phyloP scores from a whole-genome alignment of 805 yeast species.

The Pichia thaimueangensis region DNA sequence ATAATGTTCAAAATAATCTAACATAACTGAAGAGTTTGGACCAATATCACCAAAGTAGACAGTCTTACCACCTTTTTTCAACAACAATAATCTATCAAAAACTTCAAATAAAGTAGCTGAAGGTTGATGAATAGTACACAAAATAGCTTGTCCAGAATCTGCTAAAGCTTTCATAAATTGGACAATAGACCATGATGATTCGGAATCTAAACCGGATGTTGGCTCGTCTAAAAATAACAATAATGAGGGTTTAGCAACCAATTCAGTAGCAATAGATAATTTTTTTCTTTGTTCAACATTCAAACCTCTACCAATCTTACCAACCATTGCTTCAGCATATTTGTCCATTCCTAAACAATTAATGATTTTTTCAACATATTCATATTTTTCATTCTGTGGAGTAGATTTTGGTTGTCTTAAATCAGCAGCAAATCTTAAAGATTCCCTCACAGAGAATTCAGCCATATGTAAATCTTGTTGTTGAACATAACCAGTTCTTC shows the following conservation, averaged over 20 bases:
- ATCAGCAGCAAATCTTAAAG: conserved; percentile 43
- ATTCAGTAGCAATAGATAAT: conserved; percentile 48
- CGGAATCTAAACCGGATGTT: conserved; percentile 53
- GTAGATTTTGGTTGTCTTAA: conserved; percentile 39
- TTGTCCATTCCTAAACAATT: conserved; percentile 35
- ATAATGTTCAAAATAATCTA: conserved; percentile 39
- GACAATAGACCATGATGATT: conserved; percentile 52
- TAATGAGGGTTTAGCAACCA: conserved; percentile 48
- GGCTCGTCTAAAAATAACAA: conserved; percentile 54
- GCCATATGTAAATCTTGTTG: conserved; percentile 50
- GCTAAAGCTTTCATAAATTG: conserved; percentile 44
- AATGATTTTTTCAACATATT: conserved; percentile 38
- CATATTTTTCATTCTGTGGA: conserved; percentile 34
- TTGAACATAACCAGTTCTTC: conserved; percentile 51
- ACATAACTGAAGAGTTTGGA: conserved; percentile 37
- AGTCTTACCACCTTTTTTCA: conserved; percentile 47
- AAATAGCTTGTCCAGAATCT: conserved; percentile 46
- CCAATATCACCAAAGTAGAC: conserved; percentile 52
- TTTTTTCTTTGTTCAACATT: conserved; percentile 50
- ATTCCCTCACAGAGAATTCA: conserved; percentile 47
- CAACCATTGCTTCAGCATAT: conserved; percentile 47
- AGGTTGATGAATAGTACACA: conserved; percentile 51
- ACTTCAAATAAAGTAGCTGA: conserved; percentile 41
- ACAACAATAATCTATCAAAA: conserved; percentile 37
- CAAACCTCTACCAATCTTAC: conserved; percentile 41